These are phyloP conservation scores for Lactarius pseudohatsudake DNA, from an alignment of 768 basidiomycete species.

Conservation along the genomic window DNA sequence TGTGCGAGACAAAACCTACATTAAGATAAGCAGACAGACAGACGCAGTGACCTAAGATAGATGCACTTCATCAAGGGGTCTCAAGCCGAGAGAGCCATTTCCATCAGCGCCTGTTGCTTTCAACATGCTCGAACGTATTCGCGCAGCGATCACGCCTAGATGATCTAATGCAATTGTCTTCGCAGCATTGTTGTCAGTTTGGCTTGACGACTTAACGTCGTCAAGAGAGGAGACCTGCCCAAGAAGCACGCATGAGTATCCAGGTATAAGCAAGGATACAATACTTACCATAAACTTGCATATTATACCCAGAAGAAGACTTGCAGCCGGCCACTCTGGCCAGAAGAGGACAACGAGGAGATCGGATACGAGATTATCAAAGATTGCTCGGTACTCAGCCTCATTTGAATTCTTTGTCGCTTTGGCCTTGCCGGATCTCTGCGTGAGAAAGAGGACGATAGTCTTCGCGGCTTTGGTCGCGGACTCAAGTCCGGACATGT, in stretches of 20 bases:
- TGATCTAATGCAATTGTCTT: conserved; percentile 92
- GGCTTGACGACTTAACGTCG: conserved; percentile 66
- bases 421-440: conserved; percentile 80
- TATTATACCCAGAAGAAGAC: conserved; percentile 73
- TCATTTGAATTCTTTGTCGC: conserved; percentile 90
- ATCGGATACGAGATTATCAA: conserved; percentile 89
- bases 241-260: background rate
- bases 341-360: conserved; percentile 84
- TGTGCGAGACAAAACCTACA: conserved; percentile 52
- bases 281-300: conserved; percentile 79
- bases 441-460: conserved; percentile 47
- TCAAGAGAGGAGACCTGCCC: conserved; percentile 78
- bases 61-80: conserved; percentile 71
- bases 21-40: conserved; percentile 10
- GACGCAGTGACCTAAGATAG: conserved; percentile 11
- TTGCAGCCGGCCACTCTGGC: conserved; percentile 97
- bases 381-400: conserved; percentile 88
- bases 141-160: conserved; percentile 87
- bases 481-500: conserved; percentile 71
- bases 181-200: conserved; percentile 76
- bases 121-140: conserved; percentile 61
- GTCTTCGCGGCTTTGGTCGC: conserved; percentile 84
- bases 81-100: conserved; percentile 43
- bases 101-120: conserved; percentile 38
- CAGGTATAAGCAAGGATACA: background rate